Percentiles rank a stretch among this genome's conserved stretches.
phyloP scores from a whole-genome alignment of 805 yeast genomes.

The Saturnispora sekii region DNA sequence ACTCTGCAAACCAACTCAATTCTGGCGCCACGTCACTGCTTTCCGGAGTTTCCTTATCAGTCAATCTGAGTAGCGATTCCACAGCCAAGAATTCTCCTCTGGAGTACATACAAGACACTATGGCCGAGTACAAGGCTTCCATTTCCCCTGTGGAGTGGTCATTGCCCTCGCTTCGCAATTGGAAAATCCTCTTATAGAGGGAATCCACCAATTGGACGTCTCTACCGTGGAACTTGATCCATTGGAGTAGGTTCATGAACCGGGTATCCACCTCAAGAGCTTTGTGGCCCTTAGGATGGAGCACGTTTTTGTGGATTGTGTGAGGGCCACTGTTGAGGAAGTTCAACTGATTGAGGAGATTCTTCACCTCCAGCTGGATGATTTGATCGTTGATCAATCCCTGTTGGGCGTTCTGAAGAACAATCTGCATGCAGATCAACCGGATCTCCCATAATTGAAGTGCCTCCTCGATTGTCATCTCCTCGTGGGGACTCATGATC shows the following conservation, averaged over 20 bases:
- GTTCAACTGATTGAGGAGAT: slow-evolving; percentile 19
- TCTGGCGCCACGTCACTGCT: too few relatives aligned
- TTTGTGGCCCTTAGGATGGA: slow-evolving; percentile 14
- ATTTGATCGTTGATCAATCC: slow-evolving; percentile 23
- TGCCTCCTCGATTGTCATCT: slow-evolving; percentile 24
- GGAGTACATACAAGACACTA: not conserved
- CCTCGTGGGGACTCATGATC: slow-evolving; percentile 18
- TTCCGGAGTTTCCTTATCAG: not conserved
- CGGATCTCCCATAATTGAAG: slow-evolving; percentile 36
- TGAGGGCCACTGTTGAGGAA: slow-evolving; percentile 10
- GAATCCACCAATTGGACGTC: slow-evolving; percentile 34
- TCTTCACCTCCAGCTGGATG: slow-evolving; percentile 21
- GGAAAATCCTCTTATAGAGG: slow-evolving; percentile 33
- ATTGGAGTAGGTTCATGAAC: slow-evolving; percentile 27
- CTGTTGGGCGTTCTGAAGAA: slow-evolving; percentile 10
- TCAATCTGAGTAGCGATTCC: not conserved
- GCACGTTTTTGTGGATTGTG: slow-evolving; percentile 2
- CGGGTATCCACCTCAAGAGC: slow-evolving; percentile 11
- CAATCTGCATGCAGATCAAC: slow-evolving; percentile 16
- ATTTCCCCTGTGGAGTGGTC: not conserved
- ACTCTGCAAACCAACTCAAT: too few relatives aligned
- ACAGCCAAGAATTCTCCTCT: not conserved
- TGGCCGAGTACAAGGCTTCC: slow-evolving; percentile 1
- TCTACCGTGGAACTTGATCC: slow-evolving; percentile 33
- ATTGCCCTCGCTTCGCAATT: slow-evolving; percentile 16